Base-by-base conservation (phyloP, 345 rosid species). In the Syzygium jambos region DNA sequence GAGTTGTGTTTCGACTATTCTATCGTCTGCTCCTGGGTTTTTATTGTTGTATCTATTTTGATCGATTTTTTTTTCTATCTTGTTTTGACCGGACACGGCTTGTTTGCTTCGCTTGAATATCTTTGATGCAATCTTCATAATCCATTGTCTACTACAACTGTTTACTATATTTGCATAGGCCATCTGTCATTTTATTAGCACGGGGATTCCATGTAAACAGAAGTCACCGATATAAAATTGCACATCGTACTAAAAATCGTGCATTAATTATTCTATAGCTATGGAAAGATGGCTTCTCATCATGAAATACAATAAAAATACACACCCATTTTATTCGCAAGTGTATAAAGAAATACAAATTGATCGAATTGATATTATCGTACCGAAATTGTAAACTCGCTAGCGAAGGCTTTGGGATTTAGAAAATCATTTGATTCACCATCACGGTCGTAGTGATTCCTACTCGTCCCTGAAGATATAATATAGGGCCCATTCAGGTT, bases 401-500 rank as follows among this genome's bases (percentile, higher is more conserved):
- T 22, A 22, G 27, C 6, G 5, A 55, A 55, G 59, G 59, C 59
- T 55, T 55, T 41, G 12, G 59, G 59, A 22, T 55, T 22, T 55
- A 55, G 27, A 55, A 55, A 11, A 22, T 9, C 23, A 55, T 3
- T 55, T 43, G 59, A 22, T 8, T 55, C 27, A 55, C 59, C 27
- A 22, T 55, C 59, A 9, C 9, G 27, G 23, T 55, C 46, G 1
- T 1, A 43, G 46, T 6, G 46, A 43, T 6, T 6, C 46, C 46
- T 3, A 2, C 0, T 1, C 0, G 2, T 7, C 27, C 2, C 0
- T 0, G 4, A 22, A 3, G 46, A 5, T 55, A 55, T 3, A 9
- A 22, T 0, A 9, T 0, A 16, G 65, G 30, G 1, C 65, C 30
- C 30, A 59, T 59, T 59, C 65, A 11, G 30, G 30, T 25, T 15